Evolutionary conservation across 177 flowering plant genomes (phyloP).

Genomic region (Vitis hybrid): DNA sequence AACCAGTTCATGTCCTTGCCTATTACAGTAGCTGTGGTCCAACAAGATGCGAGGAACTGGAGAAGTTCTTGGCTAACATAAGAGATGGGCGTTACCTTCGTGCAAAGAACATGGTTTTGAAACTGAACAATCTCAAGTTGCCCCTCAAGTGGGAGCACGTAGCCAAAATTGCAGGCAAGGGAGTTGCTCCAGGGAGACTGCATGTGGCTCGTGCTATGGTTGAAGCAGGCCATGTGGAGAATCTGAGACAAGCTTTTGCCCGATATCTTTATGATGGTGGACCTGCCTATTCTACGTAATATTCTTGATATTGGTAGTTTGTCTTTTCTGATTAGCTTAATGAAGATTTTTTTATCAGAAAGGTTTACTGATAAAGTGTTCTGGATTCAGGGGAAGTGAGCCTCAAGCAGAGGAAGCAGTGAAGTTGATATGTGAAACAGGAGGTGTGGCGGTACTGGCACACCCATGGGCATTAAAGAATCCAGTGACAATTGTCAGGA

Average conservation of each 20-base stretch:
- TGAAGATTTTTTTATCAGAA: neutral
- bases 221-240: conserved; percentile 90
- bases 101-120: conserved; percentile 70
- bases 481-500: conserved; percentile 58
- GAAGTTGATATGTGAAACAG: conserved; percentile 51
- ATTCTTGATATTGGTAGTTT: neutral
- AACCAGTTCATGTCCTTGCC: conserved; percentile 92
- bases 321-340: neutral
- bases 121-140: conserved; percentile 72
- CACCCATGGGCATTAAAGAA: conserved; percentile 97
- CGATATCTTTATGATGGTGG: conserved; percentile 89
- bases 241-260: conserved; percentile 82
- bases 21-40: conserved; percentile 92
- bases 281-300: conserved; percentile 91
- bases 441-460: conserved; percentile 87
- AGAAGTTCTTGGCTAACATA: conserved; percentile 60
- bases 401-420: conserved; percentile 75
- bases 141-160: conserved; percentile 89
- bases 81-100: conserved; percentile 83
- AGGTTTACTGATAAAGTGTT: neutral
- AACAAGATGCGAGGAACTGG: conserved; percentile 50
- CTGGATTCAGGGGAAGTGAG: conserved; percentile 59
- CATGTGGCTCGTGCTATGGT: conserved; percentile 96
- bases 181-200: conserved; percentile 91
- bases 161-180: conserved; percentile 76